These are phyloP conservation scores for Cercis canadensis DNA, from an alignment of 306 rosid genomes.

Conservation along the genomic window DNA sequence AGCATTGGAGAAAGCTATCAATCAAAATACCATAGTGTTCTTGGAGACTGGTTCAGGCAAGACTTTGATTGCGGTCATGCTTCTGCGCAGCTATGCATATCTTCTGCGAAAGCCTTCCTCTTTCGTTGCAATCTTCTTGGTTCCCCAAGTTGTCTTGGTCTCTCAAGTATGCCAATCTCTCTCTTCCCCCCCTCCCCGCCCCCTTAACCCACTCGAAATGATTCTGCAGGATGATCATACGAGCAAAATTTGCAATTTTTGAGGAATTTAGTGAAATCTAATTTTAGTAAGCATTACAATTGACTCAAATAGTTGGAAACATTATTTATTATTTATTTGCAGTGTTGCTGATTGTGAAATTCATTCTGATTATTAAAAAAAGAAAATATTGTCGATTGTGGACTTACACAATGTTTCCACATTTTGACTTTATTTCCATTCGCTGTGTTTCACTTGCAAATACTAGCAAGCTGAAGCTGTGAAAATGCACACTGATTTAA, in stretches of 20 bases:
- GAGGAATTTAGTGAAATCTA: not conserved
- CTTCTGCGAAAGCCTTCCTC: constrained; percentile 72
- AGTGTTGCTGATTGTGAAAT: no score
- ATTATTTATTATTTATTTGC: no score
- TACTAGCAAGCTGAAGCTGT: constrained; percentile 83
- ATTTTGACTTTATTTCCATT: not conserved
- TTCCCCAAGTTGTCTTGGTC: constrained; percentile 86
- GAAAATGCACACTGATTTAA: constrained; percentile 66
- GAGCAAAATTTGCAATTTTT: not conserved
- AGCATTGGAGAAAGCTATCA: constrained; percentile 68
- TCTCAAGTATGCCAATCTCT: constrained; percentile 55
- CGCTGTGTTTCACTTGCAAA: constrained; percentile 8
- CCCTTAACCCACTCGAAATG: no score
- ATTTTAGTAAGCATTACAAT: no score
- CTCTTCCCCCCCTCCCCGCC: not conserved
- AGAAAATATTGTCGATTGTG: not conserved
- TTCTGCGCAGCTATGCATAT: constrained; percentile 74
- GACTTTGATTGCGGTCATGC: constrained; percentile 90
- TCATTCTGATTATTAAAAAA: no score
- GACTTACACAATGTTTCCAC: constrained; percentile 1
- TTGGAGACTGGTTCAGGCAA: constrained; percentile 95
- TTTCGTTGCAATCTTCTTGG: constrained; percentile 73
- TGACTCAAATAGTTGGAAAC: no score
- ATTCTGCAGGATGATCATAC: no score
- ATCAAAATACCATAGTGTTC: constrained; percentile 68